Evolutionary conservation across 2,329 filamentous ascomycete genomes (phyloP), one percentile per base, ranked within the genome.

Genomic region (Orbilia oligospora): DNA sequence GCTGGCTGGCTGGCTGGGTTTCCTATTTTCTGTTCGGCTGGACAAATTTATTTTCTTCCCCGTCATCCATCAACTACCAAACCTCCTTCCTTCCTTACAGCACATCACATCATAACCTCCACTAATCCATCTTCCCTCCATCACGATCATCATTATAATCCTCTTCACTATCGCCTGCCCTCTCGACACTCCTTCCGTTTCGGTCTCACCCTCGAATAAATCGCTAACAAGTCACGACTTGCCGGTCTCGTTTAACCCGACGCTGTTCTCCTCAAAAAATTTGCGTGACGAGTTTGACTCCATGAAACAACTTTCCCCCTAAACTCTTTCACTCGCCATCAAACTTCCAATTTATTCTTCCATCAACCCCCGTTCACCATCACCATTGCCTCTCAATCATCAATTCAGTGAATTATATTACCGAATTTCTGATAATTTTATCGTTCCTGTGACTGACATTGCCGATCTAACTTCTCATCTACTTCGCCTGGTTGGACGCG

Each of bases 111-210:
- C 48, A 51, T 20, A 16, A 24, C 71, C 38, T 6, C n/a, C 70
- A 58, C 38, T 33, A 73, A 72, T 78, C 70, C 44, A 2, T 46
- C 44, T 20, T 16, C n/a, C 5, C n/a, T 41, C 38, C 14, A n/a
- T n/a, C n/a, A 5, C 36, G 36, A 22, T n/a, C n/a, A 12, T 24
- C 58, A 73, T 71, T 68, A 75, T 24, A 4, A 3, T 38, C 3
- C 12, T 1, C 71, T 55, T 27, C 49, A 55, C 51, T 33, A 80
- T 79, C 73, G 77, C 80, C 80, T 80, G 72, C 66, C 63, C 68
- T 79, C 77, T 30, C 36, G 38, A 44, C 68, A 80, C 81, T 75
- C 58, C 71, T 76, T 70, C 71, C 73, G 77, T 63, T 68, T 79
- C 70, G 30, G 61, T 79, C 71, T 73, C 48, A 36, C 27, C 36